Evolutionary conservation across 2,329 filamentous ascomycete species (phyloP), one percentile per base, ranked within the genome.

Genomic region (Cladophialophora psammophila): DNA sequence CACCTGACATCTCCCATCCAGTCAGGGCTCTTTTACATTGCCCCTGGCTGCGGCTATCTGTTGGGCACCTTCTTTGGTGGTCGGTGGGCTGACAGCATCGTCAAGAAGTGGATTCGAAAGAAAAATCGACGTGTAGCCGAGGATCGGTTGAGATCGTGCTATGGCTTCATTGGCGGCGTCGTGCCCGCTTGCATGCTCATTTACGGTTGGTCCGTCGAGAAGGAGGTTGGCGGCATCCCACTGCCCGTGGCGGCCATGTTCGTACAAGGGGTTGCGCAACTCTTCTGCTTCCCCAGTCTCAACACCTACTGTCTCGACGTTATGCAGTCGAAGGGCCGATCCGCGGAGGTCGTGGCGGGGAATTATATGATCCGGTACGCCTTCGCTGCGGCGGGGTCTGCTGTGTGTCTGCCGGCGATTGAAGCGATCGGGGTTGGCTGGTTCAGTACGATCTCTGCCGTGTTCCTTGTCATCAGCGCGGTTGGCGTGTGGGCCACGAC

Each of bases 261-360:
- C 75, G 67, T 90, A 1, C 90, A 93, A 74, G 91, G 91, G 1
- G 83, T 93, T 0, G 89, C 87, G 0, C 90, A 93, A 76, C 80
- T 93, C 5, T 91, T 92, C 74, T 91, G 89, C 72, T 93, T 93
- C 74, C 90, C 90, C 0, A 87, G 86, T 56, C 76, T 94, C 68
- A 93, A 94, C 76, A 91, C 91, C 0, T 94, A 95, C 78, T 94
- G 91, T 75, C 79, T 95, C 48, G 91, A 95, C 76, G 91, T 94
- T 12, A 92, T 94, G 88, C 90, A 90, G 70, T 74, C 77, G 1
- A 76, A 74, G 26, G 83, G 83, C 1, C 82, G 86, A 35, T 87
- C 87, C 52, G 87, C 89, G 3, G 91, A 95, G 74, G 90, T 94
- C 3, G 87, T 92, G 52, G 91, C 91, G 0, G 90, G 91, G 0